Evolutionary conservation across 2,329 filamentous ascomycete genomes (phyloP), one percentile per base, ranked within the genome.

Genomic region (Pseudomassariella vexata): DNA sequence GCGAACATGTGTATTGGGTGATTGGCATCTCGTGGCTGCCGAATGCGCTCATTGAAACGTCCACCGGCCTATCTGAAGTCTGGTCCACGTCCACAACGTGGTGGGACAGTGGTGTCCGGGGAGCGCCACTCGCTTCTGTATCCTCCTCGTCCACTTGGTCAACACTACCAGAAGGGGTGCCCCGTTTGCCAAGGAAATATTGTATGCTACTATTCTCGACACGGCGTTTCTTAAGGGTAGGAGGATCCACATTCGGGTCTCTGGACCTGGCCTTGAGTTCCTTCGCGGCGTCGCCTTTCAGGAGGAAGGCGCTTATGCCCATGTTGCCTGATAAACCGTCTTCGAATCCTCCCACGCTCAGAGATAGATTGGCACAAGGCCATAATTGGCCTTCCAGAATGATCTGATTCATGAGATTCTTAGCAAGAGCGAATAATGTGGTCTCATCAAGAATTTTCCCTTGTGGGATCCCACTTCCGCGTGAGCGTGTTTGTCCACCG

Each of bases 341-440:
- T 55, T 96, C 89, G 43, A 96, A 95, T 0, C 87, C 89, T n/a
- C 79, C 81, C 16, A 96, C 86, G 42, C 83, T 89, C 27, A 96
- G 62, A 36, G 85, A 92, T 7, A 98, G 66, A 51, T 95, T 92
- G n/a, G 79, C 70, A 53, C 92, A 96, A 6, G 92, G 92, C 87
- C 88, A 96, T 11, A 85, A 80, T 31, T 72, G 67, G 2, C 85
- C 87, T 44, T 94, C 87, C 2, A 74, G 71, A 9, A 86, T 69
- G 21, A 94, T 79, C 47, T 95, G 88, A 16, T 72, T 72, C 4
- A 96, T 67, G 12, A 96, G 65, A 15, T 72, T 79, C 53, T 80
- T 87, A 8, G 86, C 83, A 22, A 94, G 68, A 12, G 82, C 78
- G 48, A 88, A 85, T 9, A 96, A 63, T 4, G 75, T 59, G 1